phyloP scores from a whole-genome alignment of 176 grass and related monocot species.

The Miscanthus lutarioriparius region DNA sequence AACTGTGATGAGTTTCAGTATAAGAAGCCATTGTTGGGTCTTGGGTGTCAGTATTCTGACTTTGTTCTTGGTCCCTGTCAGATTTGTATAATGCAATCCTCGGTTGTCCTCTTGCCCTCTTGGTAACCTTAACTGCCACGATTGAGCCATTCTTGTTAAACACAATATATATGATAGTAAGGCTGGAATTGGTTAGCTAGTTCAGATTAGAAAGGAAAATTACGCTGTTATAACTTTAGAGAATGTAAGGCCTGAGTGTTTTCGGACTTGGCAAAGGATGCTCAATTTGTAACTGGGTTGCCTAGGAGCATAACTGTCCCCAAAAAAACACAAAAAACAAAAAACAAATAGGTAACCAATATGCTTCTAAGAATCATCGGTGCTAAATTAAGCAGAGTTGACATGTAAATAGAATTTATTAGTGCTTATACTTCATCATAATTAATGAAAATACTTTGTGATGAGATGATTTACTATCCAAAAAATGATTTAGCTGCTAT shows the following conservation, averaged over 20 bases:
- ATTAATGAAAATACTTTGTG: background rate
- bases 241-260: background rate
- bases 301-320: too few relatives aligned
- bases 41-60: background rate
- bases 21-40: background rate
- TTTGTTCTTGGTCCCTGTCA: background rate
- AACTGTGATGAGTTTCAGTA: background rate
- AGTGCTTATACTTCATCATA: background rate
- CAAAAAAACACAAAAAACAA: too few relatives aligned
- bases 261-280: background rate
- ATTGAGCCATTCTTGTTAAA: background rate
- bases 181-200: background rate
- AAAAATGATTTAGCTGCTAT: background rate
- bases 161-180: background rate
- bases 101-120: background rate
- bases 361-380: background rate
- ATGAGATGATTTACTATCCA: background rate
- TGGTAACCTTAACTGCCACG: background rate
- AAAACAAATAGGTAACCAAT: background rate
- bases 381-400: background rate
- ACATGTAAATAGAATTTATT: background rate
- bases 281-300: too few relatives aligned
- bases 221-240: background rate
- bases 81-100: background rate
- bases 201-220: background rate